Evolutionary conservation across 352 stramenopile genomes (phyloP).

Genomic region (Thalassiosira mediterranea): DNA sequence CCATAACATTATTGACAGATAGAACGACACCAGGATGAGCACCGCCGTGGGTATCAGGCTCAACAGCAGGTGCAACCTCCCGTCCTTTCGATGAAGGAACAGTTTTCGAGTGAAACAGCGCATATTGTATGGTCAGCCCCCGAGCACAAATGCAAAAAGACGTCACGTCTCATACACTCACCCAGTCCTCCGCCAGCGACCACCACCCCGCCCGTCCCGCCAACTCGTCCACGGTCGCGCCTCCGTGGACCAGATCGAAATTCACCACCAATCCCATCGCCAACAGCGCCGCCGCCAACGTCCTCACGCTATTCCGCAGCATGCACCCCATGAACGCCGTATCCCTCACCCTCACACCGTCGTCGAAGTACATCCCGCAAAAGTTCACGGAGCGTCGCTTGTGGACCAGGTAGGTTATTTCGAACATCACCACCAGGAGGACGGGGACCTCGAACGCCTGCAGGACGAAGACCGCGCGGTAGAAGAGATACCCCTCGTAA

Average conservation of each 20-base stretch:
- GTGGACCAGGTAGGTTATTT: slow-evolving; percentile 70
- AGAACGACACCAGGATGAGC: slow-evolving; percentile 57
- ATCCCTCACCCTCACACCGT: slow-evolving; percentile 52
- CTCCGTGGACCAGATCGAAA: slow-evolving; percentile 60
- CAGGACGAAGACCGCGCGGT: slow-evolving; percentile 40
- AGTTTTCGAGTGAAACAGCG: too few species aligned
- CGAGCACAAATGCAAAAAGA: background rate
- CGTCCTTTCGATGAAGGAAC: too few species aligned
- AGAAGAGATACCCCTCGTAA: slow-evolving; percentile 29
- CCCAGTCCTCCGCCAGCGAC: slow-evolving; percentile 37
- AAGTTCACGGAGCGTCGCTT: slow-evolving; percentile 65
- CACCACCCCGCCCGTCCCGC: slow-evolving; percentile 60
- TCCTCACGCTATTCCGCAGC: slow-evolving; percentile 56
- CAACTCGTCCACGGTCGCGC: slow-evolving; percentile 23
- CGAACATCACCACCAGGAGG: slow-evolving; percentile 58
- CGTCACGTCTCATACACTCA: slow-evolving; percentile 7
- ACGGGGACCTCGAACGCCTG: slow-evolving; percentile 51
- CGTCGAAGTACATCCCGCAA: slow-evolving; percentile 65
- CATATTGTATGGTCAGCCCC: too few species aligned
- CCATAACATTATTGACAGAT: slow-evolving; percentile 71
- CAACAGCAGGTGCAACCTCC: slow-evolving; percentile 44
- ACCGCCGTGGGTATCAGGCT: slow-evolving; percentile 65
- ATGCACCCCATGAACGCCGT: slow-evolving; percentile 44
- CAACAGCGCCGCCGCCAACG: slow-evolving; percentile 51
- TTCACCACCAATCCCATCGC: slow-evolving; percentile 64